Evolutionary conservation across 805 yeast genomes (phyloP).

Genomic region (Metschnikowia vanudenii): DNA sequence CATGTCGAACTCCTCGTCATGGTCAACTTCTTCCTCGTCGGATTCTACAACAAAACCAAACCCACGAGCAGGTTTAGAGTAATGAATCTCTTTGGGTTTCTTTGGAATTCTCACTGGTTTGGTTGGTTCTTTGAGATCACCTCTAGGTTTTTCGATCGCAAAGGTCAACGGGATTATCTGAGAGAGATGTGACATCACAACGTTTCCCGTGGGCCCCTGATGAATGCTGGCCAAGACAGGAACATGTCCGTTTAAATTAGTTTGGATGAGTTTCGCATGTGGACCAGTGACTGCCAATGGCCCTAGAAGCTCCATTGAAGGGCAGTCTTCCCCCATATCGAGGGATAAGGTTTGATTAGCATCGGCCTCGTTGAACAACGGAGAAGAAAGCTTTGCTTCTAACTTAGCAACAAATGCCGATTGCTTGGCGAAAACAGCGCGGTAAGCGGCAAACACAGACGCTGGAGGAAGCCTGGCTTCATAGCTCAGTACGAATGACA

Average conservation of each 20-base stretch:
- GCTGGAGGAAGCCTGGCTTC: conserved; percentile 15
- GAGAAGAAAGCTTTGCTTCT: conserved; percentile 7
- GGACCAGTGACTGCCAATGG: conserved; percentile 11
- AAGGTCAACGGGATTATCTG: conserved; percentile 15
- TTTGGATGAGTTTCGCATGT: conserved; percentile 3
- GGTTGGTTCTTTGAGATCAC: conserved; percentile 3
- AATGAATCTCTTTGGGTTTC: background rate
- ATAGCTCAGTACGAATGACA: conserved; percentile 3
- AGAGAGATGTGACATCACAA: conserved; percentile 8
- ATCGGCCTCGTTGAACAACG: conserved; percentile 6
- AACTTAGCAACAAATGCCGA: conserved; percentile 5
- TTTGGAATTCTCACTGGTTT: conserved; percentile 7
- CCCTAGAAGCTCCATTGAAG: conserved; percentile 7
- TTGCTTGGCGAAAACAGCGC: conserved; percentile 9
- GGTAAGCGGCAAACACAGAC: conserved; percentile 5
- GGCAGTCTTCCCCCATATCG: background rate
- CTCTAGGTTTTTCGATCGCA: conserved; percentile 4
- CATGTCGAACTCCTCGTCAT: background rate
- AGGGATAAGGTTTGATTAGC: background rate
- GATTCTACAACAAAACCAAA: conserved; percentile 16
- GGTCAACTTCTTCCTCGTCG: conserved; percentile 5
- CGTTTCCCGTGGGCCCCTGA: conserved; percentile 1
- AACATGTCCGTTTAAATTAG: conserved; percentile 5
- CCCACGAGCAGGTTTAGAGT: conserved; percentile 14
- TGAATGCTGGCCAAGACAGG: conserved; percentile 9